Base-by-base conservation (phyloP, 108 stramenopile genomes). In the Cyclotella sp. region DNA sequence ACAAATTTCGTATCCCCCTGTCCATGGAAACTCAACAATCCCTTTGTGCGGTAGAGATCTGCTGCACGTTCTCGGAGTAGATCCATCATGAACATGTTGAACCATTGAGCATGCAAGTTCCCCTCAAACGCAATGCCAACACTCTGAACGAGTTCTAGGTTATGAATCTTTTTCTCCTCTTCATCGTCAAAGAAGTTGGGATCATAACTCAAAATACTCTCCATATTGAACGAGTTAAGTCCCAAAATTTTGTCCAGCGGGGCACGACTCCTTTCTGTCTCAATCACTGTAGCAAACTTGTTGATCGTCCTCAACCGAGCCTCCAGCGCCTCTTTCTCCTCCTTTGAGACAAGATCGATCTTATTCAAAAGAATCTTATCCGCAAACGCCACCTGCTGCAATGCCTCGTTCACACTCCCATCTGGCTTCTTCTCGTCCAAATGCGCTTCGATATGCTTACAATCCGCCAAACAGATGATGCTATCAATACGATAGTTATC, bases 351-450 rank as follows among this genome's bases (percentile, higher is more conserved):
- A 63, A 99, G 79, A 85, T 99, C 98, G 63, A 97, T 78, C 72
- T 99, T 99, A 85, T 99, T 99, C 73, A 99, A 81, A 21, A 99
- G 72, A 71, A 99, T 96, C 70, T 95, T 96, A 75, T 99, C 98
- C 34, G 97, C 94, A 88, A 98, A 98, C 3, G 98, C 97, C 42
- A 99, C 94, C 88, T 99, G 98, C 72, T 97, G 95, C 77, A 89
- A 78, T 18, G 97, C 96, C 72, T 98, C 97, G 72, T 98, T 98
- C 75, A 96, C 78, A 13, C 79, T 69, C 14, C 92, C 92, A 34
- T 93, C 93, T 0, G 96, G 96, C 79, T 97, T 97, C 68, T 85
- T 83, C 77, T 97, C 96, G 65, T 98, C 95, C 81, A 98, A 87
- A 76, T 98, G 97, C 16, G 73, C 52, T 24, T 76, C 77, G 61